Conservation (phyloP, 306 rosid species). For the Gleditsia sinensis region DNA sequence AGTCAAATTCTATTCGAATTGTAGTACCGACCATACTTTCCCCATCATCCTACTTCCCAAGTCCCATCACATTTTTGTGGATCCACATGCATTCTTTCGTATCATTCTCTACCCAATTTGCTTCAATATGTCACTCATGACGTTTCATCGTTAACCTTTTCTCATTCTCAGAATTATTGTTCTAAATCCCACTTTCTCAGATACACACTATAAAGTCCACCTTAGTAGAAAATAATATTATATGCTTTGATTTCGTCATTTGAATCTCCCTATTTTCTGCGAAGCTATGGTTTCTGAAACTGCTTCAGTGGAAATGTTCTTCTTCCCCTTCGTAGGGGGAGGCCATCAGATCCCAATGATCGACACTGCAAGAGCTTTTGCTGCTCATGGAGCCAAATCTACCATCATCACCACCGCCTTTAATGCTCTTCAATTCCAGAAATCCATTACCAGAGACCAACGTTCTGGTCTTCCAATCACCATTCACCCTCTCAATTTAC, state of each 20-base stretch:
- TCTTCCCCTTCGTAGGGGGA: conserved; percentile 53
- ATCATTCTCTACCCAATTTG: too few species aligned
- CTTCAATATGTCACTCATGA: conserved; percentile 27
- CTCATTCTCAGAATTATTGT: background rate
- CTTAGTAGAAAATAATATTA: background rate
- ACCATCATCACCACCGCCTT: conserved; percentile 56
- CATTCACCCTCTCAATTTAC: conserved; percentile 38
- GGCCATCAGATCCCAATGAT: conserved; percentile 77
- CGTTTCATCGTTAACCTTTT: conserved; percentile 19
- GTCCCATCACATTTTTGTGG: too few species aligned
- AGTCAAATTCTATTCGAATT: background rate
- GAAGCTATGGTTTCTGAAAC: conserved; percentile 26
- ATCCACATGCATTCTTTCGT: background rate
- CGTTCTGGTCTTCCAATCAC: conserved; percentile 34
- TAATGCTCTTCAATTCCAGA: conserved; percentile 39
- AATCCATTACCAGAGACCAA: conserved; percentile 53
- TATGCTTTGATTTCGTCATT: background rate
- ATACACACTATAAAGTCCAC: background rate
- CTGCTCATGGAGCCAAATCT: conserved; percentile 58
- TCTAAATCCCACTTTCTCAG: background rate
- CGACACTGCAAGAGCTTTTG: conserved; percentile 64
- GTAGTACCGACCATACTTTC: background rate
- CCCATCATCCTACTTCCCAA: background rate
- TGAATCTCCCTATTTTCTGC: background rate
- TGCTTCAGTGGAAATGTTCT: conserved; percentile 29